These are phyloP conservation scores for Elongisporangium anandrum DNA, from an alignment of 352 stramenopile species.

Conservation along the genomic window DNA sequence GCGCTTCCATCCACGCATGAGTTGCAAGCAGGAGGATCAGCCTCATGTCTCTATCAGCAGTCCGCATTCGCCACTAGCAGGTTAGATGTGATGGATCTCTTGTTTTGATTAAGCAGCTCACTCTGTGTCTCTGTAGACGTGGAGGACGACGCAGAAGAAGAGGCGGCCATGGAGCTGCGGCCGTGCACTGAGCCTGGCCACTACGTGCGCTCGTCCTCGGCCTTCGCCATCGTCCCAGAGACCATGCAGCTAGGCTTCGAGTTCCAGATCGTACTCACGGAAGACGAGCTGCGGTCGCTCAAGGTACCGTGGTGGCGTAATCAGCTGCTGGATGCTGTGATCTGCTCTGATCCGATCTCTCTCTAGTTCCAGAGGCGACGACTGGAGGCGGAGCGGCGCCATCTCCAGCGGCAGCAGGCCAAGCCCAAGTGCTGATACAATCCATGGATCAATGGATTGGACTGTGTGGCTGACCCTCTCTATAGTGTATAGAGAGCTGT, in stretches of 20 bases:
- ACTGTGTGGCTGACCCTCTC: background rate
- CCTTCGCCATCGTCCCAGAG: slow-evolving; percentile 9
- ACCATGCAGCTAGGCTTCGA: slow-evolving; percentile 19
- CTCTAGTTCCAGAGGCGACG: slow-evolving; percentile 45
- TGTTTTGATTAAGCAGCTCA: too few relatives aligned
- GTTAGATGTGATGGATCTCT: too few relatives aligned
- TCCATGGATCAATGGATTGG: background rate
- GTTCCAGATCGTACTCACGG: slow-evolving; percentile 56
- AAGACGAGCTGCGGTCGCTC: slow-evolving; percentile 49
- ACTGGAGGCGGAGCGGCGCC: slow-evolving; percentile 50
- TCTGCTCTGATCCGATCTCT: background rate
- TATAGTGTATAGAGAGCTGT: background rate
- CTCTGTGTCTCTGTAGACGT: slow-evolving; percentile 14
- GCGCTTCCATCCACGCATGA: slow-evolving; percentile 5
- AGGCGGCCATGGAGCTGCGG: slow-evolving; percentile 38
- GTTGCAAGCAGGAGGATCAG: background rate
- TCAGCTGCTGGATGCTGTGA: background rate
- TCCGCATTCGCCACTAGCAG: background rate
- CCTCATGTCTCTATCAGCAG: background rate
- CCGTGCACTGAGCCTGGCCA: slow-evolving; percentile 43
- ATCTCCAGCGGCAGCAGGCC: slow-evolving; percentile 32
- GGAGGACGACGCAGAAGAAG: slow-evolving; percentile 27
- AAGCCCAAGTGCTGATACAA: background rate
- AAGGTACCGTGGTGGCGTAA: slow-evolving; percentile 22
- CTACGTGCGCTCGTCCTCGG: slow-evolving; percentile 34